Evolutionary conservation across 2,329 filamentous ascomycete genomes (phyloP), one percentile per base, ranked within the genome.

Genomic region (Coleophoma crateriformis): DNA sequence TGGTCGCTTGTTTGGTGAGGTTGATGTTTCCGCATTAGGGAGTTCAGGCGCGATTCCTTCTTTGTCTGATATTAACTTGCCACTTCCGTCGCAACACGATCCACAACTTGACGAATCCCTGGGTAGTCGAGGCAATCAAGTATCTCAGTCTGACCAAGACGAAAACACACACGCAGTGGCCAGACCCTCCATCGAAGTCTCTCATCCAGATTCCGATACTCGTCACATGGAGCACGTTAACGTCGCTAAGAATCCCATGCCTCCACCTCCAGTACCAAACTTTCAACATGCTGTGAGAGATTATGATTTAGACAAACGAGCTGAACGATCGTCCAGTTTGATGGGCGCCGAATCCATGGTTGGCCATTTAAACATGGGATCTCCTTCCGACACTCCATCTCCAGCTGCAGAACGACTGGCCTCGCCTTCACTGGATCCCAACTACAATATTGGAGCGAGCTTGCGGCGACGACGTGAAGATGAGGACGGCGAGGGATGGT

Each of bases 271-370:
- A 19, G 38, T 27, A 22, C 48, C 41, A 27, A 14, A 22, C 32
- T 20, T 42, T 37, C 33, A 48, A 7, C 33, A 35, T 19, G 48
- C 38, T 14, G 33, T 8, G 17, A 42, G 50, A 22, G 22, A 11
- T 5, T 22, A 45, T 6, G 55, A 56, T 39, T 19, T 14, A 27
- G 51, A 54, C 32, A 33, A 48, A 2, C 50, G 50, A 22, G 46
- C 51, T 22, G 47, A 32, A 20, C 54, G 54, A 51, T 57, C 59
- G 12, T 61, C 63, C 3, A 63, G 63, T 46, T 54, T 67, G 14
- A 52, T 64, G 49, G 63, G 64, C 38, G 55, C 64, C 11, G 64
- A 65, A 48, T 64, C 61, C 20, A 54, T 64, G 50, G 57, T 67
- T 19, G 60, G 60, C 12, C 56, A 64, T 38, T 46, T 67, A 3